These are phyloP conservation scores for Cocos nucifera DNA, from an alignment of 176 grass and related monocot genomes.

Conservation along the genomic window DNA sequence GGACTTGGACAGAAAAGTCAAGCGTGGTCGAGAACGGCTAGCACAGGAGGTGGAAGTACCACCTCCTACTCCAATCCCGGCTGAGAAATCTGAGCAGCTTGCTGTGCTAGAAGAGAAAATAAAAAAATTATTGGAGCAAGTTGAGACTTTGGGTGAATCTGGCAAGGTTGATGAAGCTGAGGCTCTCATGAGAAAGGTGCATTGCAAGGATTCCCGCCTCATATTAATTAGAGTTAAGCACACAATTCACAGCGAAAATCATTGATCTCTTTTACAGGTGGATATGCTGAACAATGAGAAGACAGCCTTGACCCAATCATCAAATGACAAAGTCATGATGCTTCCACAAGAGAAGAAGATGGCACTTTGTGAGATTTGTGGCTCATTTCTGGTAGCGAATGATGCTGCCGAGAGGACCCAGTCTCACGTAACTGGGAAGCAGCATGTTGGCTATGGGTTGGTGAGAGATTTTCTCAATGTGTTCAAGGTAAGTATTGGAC, in stretches of 20 bases:
- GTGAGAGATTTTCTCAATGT: slow-evolving; percentile 78
- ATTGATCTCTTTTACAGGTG: slow-evolving; percentile 35
- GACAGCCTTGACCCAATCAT: slow-evolving; percentile 45
- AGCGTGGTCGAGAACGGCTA: slow-evolving; percentile 65
- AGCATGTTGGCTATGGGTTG: slow-evolving; percentile 91
- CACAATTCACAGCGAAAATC: slow-evolving; percentile 7
- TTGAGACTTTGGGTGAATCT: slow-evolving; percentile 82
- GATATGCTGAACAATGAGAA: slow-evolving; percentile 74
- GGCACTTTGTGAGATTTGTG: slow-evolving; percentile 86
- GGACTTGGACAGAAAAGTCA: slow-evolving; percentile 89
- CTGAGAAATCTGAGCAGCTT: slow-evolving; percentile 61
- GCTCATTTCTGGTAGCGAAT: slow-evolving; percentile 83
- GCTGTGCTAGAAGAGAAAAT: slow-evolving; percentile 67
- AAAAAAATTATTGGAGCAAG: slow-evolving; percentile 79
- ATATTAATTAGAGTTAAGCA: not conserved
- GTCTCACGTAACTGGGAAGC: slow-evolving; percentile 85
- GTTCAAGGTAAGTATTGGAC: slow-evolving; percentile 48
- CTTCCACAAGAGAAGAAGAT: slow-evolving; percentile 90
- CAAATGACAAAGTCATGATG: slow-evolving; percentile 52
- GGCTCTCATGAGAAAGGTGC: slow-evolving; percentile 81
- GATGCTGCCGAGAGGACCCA: slow-evolving; percentile 87
- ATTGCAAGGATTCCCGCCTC: not conserved
- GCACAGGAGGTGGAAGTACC: slow-evolving; percentile 51
- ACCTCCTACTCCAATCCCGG: slow-evolving; percentile 28
- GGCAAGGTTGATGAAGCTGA: slow-evolving; percentile 94